phyloP scores from a whole-genome alignment of 805 yeast genomes.

The Groenewaldozyma salmanticensis region DNA sequence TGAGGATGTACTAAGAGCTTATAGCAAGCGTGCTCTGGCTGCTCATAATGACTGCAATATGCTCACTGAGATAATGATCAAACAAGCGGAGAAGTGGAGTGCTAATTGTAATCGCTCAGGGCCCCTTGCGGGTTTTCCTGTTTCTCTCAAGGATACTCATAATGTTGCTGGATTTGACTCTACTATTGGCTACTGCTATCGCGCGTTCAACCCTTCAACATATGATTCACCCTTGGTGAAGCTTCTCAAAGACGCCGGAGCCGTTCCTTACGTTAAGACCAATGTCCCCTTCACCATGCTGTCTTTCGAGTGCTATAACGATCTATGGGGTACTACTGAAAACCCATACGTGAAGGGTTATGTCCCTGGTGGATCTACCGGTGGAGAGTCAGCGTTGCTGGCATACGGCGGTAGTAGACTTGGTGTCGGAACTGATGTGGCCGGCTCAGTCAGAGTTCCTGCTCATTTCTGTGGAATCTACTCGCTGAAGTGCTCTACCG shows the following conservation, averaged over 20 bases:
- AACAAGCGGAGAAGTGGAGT: slow-evolving; percentile 59
- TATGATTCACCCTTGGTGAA: slow-evolving; percentile 34
- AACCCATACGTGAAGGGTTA: slow-evolving; percentile 41
- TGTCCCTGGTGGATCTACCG: slow-evolving; percentile 46
- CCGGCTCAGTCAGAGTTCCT: slow-evolving; percentile 48
- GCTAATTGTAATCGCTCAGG: slow-evolving; percentile 43
- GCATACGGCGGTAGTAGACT: slow-evolving; percentile 39
- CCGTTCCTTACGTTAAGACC: slow-evolving; percentile 46
- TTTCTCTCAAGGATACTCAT: slow-evolving; percentile 52
- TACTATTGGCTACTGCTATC: slow-evolving; percentile 39
- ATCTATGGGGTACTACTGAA: slow-evolving; percentile 40
- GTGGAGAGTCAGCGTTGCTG: slow-evolving; percentile 43
- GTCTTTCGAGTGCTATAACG: slow-evolving; percentile 48
- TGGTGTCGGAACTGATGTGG: slow-evolving; percentile 49
- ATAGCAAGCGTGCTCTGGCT: slow-evolving; percentile 52
- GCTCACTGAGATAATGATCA: slow-evolving; percentile 51
- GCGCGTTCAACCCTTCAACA: slow-evolving; percentile 32
- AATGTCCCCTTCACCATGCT: slow-evolving; percentile 47
- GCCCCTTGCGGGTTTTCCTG: slow-evolving; percentile 55
- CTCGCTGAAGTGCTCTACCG: slow-evolving; percentile 41
- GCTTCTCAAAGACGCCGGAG: slow-evolving; percentile 42
- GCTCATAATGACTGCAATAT: slow-evolving; percentile 56
- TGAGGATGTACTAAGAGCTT: slow-evolving; percentile 48
- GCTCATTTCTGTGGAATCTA: slow-evolving; percentile 44
- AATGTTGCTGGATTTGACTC: slow-evolving; percentile 42